Evolutionary conservation across 2,329 filamentous ascomycete genomes (phyloP).

Genomic region (Diaporthe vexans): DNA sequence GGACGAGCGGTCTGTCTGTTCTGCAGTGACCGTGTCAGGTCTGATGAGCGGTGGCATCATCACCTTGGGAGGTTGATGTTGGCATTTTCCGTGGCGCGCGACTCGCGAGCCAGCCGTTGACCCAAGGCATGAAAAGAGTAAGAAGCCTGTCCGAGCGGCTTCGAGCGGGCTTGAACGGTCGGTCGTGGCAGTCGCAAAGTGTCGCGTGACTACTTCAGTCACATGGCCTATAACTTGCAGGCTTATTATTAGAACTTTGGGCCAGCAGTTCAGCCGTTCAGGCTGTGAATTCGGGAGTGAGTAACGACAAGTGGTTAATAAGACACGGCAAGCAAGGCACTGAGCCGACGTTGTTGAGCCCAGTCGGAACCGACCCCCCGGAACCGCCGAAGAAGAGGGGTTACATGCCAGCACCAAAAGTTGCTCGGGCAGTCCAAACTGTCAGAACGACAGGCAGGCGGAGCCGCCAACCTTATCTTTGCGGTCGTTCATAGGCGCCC

Average conservation of each 20-base stretch:
- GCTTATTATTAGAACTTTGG: neutral
- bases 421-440: neutral
- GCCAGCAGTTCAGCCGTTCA: neutral
- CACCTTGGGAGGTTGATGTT: neutral
- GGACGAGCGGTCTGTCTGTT: conserved; percentile 19
- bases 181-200: conserved; percentile 1
- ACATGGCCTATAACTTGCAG: neutral
- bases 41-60: neutral
- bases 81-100: neutral
- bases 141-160: conserved; percentile 13
- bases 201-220: conserved; percentile 19
- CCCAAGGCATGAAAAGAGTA: neutral
- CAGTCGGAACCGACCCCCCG: conserved; percentile 13
- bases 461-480: conserved; percentile 28
- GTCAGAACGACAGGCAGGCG: neutral
- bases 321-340: neutral
- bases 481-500: neutral
- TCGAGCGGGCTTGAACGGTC: conserved; percentile 19
- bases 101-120: conserved; percentile 20
- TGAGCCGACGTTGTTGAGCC: neutral
- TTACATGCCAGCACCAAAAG: neutral
- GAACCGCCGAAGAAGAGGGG: conserved; percentile 13
- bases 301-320: neutral
- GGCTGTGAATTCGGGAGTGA: neutral
- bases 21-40: conserved; percentile 21